Conservation (phyloP, 305 asterid species). For the Fraxinus albicans region DNA sequence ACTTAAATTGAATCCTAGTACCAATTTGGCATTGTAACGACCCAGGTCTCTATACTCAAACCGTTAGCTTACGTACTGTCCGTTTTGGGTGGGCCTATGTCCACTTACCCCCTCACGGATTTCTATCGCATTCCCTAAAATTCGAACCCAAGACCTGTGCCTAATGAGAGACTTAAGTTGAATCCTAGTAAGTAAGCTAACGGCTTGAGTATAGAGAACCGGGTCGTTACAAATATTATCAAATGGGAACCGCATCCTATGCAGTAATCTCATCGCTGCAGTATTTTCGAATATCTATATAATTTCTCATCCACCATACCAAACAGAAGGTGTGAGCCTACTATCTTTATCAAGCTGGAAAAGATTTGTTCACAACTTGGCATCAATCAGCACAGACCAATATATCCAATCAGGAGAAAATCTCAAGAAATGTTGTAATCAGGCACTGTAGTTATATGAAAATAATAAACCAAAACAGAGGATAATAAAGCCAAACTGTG, state of each 20-base stretch:
- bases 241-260: not conserved
- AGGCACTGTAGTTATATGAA: slow-evolving; percentile 4
- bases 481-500: not conserved
- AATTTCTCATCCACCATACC: not conserved
- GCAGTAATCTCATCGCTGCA: not conserved
- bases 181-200: too few species aligned
- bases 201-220: too few species aligned
- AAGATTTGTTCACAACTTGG: slow-evolving; percentile 1
- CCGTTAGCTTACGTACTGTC: not conserved
- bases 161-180: not conserved
- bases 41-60: too few species aligned
- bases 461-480: not conserved
- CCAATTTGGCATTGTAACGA: too few species aligned
- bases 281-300: not conserved
- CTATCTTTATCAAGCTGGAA: slow-evolving; percentile 1
- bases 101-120: not conserved
- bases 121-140: not conserved
- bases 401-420: not conserved
- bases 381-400: slow-evolving; percentile 10
- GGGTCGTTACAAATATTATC: not conserved
- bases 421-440: slow-evolving; percentile 14
- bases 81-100: too few species aligned
- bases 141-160: not conserved
- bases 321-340: slow-evolving; percentile 1
- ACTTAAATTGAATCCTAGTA: too few species aligned